Conservation (phyloP, 176 grass and related monocot species). For the Tillandsia leiboldiana region DNA sequence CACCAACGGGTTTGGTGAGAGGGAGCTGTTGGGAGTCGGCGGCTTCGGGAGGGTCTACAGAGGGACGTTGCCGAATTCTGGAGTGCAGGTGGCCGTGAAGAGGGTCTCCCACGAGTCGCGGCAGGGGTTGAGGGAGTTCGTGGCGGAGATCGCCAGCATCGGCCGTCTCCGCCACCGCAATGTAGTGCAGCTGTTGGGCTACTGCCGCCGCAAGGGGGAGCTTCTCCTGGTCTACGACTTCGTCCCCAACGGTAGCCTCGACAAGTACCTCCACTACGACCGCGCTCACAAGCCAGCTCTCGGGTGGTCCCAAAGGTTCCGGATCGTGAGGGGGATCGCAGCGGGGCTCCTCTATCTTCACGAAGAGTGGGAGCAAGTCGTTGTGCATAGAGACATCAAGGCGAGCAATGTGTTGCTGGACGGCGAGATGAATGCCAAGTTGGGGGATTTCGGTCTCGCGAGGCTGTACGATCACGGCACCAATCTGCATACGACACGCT, state of each 20-base stretch:
- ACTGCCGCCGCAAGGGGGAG: slow-evolving; percentile 14
- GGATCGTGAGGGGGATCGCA: slow-evolving; percentile 31
- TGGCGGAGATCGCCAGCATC: slow-evolving; percentile 13
- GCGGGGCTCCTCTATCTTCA: slow-evolving; percentile 43
- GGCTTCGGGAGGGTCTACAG: slow-evolving; percentile 17
- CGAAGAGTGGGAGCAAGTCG: slow-evolving; percentile 51
- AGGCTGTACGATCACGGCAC: slow-evolving; percentile 47
- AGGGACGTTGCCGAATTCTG: slow-evolving; percentile 1
- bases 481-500: slow-evolving; percentile 30
- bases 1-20: background rate
- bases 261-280: slow-evolving; percentile 8
- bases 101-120: slow-evolving; percentile 11
- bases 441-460: slow-evolving; percentile 57
- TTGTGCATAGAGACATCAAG: slow-evolving; percentile 57
- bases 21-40: slow-evolving; percentile 1
- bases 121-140: slow-evolving; percentile 20
- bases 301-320: slow-evolving; percentile 1
- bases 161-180: slow-evolving; percentile 16
- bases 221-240: slow-evolving; percentile 14
- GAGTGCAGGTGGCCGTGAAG: slow-evolving; percentile 5
- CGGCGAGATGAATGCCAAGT: slow-evolving; percentile 29
- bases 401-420: slow-evolving; percentile 59
- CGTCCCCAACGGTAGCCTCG: slow-evolving; percentile 19
- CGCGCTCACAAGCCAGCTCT: background rate
- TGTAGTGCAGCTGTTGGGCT: slow-evolving; percentile 10